Evolutionary conservation across 2,329 filamentous ascomycete species (phyloP).

Genomic region (Plenodomus biglobosus): DNA sequence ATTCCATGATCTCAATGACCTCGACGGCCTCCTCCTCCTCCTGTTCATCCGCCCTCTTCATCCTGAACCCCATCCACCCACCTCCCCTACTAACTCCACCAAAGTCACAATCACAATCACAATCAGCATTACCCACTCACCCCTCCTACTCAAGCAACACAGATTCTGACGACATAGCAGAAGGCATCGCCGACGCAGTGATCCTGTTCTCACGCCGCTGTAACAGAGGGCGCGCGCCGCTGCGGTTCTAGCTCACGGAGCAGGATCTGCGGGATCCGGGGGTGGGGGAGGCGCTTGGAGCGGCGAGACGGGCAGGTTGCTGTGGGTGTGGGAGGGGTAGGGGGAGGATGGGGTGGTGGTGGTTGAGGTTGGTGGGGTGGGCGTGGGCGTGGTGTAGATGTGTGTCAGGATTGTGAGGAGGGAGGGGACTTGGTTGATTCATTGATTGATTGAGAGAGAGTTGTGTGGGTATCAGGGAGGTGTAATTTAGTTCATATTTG

Average conservation of each 20-base stretch:
- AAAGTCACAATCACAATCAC: neutral
- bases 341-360: neutral
- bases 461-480: too few relatives aligned
- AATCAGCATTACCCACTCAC: neutral
- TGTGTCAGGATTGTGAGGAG: too few relatives aligned
- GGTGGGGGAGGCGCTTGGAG: neutral
- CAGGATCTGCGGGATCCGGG: neutral
- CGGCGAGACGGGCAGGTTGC: neutral
- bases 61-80: neutral
- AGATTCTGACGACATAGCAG: conserved; percentile 10
- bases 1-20: neutral
- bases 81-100: neutral
- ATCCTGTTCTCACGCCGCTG: conserved; percentile 16
- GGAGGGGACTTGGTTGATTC: too few relatives aligned
- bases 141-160: neutral
- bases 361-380: neutral
- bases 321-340: neutral
- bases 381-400: too few relatives aligned
- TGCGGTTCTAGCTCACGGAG: conserved; percentile 6
- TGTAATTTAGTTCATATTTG: too few relatives aligned
- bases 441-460: too few relatives aligned
- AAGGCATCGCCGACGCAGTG: conserved; percentile 20
- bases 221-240: conserved; percentile 8
- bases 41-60: neutral
- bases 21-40: neutral